Percentiles rank a stretch among this genome's conserved stretches.
Conservation (phyloP, 164 flowering plant species). For the grape (Vitis vinifera) region ASM3070453v1 NC_081813.1:2194501-2195000, state of each 20-base stretch:
- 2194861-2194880: constrained; percentile 46
- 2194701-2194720: neutral
- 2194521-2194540: too few species aligned
- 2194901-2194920: constrained; percentile 65
- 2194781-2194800: constrained; percentile 30
- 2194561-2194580: constrained; percentile 10
- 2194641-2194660: neutral
- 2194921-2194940: constrained; percentile 56
- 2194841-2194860: constrained; percentile 44
- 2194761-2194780: constrained; percentile 36
- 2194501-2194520: neutral
- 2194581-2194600: constrained; percentile 7
- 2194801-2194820: constrained; percentile 43
- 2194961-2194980: constrained; percentile 64
- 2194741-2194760: constrained; percentile 22
- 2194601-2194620: constrained; percentile 24
- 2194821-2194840: constrained; percentile 35
- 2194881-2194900: constrained; percentile 64
- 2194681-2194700: neutral
- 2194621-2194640: constrained; percentile 10
- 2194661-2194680: neutral
- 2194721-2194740: constrained; percentile 11
- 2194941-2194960: constrained; percentile 80
- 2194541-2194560: neutral
- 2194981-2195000: neutral